Evolutionary conservation across 164 flowering plant species (phyloP), one percentile per base, ranked within the genome.

Genomic region (Piper betle): DNA sequence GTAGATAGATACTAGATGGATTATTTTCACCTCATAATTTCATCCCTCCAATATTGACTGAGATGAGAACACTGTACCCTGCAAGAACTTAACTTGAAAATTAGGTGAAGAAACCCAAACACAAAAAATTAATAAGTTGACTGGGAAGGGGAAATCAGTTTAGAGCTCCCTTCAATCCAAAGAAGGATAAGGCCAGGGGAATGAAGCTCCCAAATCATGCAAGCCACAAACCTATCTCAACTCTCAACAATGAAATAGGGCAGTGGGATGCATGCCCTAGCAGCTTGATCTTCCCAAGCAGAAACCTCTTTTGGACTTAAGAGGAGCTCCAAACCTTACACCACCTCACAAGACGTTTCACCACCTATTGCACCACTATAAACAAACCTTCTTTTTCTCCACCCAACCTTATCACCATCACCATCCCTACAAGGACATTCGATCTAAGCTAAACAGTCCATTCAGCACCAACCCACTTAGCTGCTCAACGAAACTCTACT

Each of bases 161-260:
- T 74, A 71, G 74, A 74, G 77, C 77, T 74, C 77, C 77, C 77
- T 74, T 74, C 77, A 74, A 74, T 74, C 77, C 77, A 74, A 74
- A 74, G 19, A 68, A 71, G 74, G 66, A 63, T 68, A 67, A 9
- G 13, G 43, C 64, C 58, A 46, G 72, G 62, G 37, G 40, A 62
- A 68, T 62, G 52, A 50, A 74, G 77, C 77, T 74, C 77, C 77
- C 63, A 67, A 63, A 57, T 19, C 70, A 74, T 74, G 77, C 74
- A 74, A 61, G 37, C 74, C 77, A 71, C 66, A 71, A 65, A 64
- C 72, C 68, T 68, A 74, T 71, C 72, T 62, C 54, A 55, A 17
- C 60, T 56, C 46, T n/a, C 58, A 19, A 18, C 33, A 25, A 58
- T 39, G 60, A 40, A 58, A 37, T 58, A 58, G 60, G 60, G 60